Base-by-base conservation (phyloP, 2,329 filamentous ascomycete species). In the Coleophoma crateriformis region DNA sequence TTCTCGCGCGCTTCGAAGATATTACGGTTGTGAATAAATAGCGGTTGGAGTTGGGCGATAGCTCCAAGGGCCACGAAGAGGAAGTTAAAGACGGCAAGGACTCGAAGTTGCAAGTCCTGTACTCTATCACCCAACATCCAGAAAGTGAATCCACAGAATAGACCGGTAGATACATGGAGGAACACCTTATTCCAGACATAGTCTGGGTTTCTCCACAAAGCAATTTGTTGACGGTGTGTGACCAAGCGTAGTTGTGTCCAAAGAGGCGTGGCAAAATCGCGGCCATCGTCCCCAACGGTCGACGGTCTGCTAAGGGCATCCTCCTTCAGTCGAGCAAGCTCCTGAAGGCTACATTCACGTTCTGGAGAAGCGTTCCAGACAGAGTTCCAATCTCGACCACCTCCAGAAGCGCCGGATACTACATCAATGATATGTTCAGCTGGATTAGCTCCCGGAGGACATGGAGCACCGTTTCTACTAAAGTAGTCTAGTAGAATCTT, bases 241-340 rank as follows among this genome's bases (percentile, higher is more conserved):
- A 88, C 85, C 47, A 86, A 73, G 55, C 73, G 78, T 40, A 84
- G 68, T 63, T 92, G 88, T 33, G 76, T 67, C 56, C 62, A 69
- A 54, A 90, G 79, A 0, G 85, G 76, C 5, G 82, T 83, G 0
- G 88, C 87, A 55, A 90, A 92, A 64, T 90, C 86, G 45, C 81
- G 74, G 52, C 79, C 85, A 47, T 76, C 71, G 19, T 73, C 68
- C 50, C 62, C 55, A 54, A 62, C 69, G 47, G 64, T 69, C 0
- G 67, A 63, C 1, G 72, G 64, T 54, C 69, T 72, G 15, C 69
- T 53, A 0, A 74, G 72, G 0, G 84, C 78, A 4, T 79, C 75
- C 2, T 71, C 61, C 34, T 86, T 77, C 5, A 90, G 86, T 55
- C 89, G 81, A 7, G 74, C 64, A 12, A 78, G 67, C 33, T 86